Conservation (phyloP, 139 green algal genomes). For the Pycnococcus provasolii region DNA sequence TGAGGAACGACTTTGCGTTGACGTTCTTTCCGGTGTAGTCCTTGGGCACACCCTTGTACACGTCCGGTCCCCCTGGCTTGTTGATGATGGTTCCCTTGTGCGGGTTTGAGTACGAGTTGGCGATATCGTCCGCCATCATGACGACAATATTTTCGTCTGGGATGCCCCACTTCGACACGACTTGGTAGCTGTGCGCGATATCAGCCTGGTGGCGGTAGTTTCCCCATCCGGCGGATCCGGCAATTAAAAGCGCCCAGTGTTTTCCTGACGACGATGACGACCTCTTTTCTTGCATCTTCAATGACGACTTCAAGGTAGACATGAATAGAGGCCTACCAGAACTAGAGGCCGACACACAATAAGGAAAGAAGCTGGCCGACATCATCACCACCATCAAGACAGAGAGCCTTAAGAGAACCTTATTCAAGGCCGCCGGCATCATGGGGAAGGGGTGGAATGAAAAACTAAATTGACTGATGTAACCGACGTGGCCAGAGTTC, state of each 20-base stretch:
- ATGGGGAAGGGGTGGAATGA: no score
- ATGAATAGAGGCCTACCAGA: no score
- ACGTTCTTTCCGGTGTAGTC: slow-evolving; percentile 81
- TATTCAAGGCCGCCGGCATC: no score
- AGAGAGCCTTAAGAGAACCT: no score
- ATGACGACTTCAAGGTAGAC: no score
- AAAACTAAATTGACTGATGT: no score
- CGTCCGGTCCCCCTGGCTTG: slow-evolving; percentile 61
- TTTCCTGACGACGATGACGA: neutral
- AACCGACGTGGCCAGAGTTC: no score
- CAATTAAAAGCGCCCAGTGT: slow-evolving; percentile 83
- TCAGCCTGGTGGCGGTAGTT: slow-evolving; percentile 79
- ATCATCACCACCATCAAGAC: no score
- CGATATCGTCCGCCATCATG: slow-evolving; percentile 82
- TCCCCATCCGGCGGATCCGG: slow-evolving; percentile 61
- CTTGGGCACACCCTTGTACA: slow-evolving; percentile 65
- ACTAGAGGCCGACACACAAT: no score
- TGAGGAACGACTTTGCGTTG: slow-evolving; percentile 63
- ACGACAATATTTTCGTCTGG: slow-evolving; percentile 67
- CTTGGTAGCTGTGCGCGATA: slow-evolving; percentile 60
- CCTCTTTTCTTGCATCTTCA: slow-evolving; percentile 3
- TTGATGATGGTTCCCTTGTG: slow-evolving; percentile 79
- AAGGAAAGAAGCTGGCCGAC: no score
- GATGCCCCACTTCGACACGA: slow-evolving; percentile 30
- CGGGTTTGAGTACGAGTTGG: slow-evolving; percentile 58